Evolutionary conservation across 129 eudicot genomes (phyloP), one percentile per base, ranked within the genome.

Genomic region (Tagetes patula): DNA sequence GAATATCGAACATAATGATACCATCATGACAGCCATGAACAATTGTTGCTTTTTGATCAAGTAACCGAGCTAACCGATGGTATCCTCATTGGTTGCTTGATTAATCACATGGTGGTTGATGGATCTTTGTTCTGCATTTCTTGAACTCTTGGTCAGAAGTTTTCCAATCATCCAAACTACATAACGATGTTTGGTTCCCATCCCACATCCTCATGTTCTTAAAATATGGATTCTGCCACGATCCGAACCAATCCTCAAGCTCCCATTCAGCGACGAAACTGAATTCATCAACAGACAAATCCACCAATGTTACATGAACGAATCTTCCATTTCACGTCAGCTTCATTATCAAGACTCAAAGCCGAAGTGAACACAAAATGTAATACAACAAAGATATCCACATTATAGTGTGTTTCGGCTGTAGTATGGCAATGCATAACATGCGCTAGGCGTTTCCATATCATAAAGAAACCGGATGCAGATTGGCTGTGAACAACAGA

Each of bases 51-150:
- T 20, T 20, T 20, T 20, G 27, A 20, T 20, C 27, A 20, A 20
- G 83, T 86, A 9, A 89, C 92, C 0, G 88, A 89, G 75, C 77
- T 89, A 0, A 41, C 39, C 1, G 92, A 89, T 70, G 96, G 92
- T 5, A 71, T 89, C 4, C 86, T 89, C 72, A 80, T 89, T 5
- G 92, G 92, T 0, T 82, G 89, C 31, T 80, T 92, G 3, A 40
- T 82, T 0, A 89, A 86, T 39, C 96, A 89, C 31, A 59, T 74
- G 77, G 65, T 83, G 5, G 85, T 32, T n/a, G 92, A 89, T 42
- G 96, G 96, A 0, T 39, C 87, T 13, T 89, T 92, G 3, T 86
- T 13, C 46, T 89, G 96, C 84, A 86, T 78, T 89, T 89, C 73
- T 80, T 84, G 68, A 87, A 89, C 41, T 43, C 83, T 0, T 89